phyloP scores from a whole-genome alignment of 2,329 filamentous ascomycete genomes.

The Aureobasidium sp. region DNA sequence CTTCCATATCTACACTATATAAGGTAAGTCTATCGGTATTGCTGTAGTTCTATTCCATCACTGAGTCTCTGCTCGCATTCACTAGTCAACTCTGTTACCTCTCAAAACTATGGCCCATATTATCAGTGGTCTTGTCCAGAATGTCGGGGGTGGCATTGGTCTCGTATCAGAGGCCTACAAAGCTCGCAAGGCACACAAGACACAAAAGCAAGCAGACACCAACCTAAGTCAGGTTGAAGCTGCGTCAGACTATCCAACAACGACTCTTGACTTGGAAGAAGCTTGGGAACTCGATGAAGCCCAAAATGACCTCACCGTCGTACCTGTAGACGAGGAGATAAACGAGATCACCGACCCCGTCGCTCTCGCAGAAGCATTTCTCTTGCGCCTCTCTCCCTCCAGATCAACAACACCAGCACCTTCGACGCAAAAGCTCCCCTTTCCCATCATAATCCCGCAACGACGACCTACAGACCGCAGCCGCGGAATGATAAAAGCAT shows the following conservation, averaged over 20 bases:
- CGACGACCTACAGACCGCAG: conserved; percentile 4
- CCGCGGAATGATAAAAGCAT: conserved; percentile 8
- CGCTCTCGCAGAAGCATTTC: conserved; percentile 29
- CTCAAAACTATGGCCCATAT: background rate
- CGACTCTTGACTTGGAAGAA: conserved; percentile 28
- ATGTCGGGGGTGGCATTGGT: conserved; percentile 31
- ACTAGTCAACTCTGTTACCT: background rate
- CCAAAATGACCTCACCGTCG: background rate
- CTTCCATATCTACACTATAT: no score
- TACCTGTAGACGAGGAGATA: no score
- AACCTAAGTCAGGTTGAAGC: conserved; percentile 23
- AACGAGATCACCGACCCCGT: conserved; percentile 23
- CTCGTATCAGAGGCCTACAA: conserved; percentile 33
- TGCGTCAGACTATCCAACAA: background rate
- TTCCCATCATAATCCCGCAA: background rate
- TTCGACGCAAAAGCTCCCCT: conserved; percentile 32
- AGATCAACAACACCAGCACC: background rate
- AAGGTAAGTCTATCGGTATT: no score
- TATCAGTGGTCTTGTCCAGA: conserved; percentile 20
- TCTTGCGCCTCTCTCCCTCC: conserved; percentile 13
- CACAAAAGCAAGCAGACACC: conserved; percentile 1
- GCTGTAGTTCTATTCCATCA: no score
- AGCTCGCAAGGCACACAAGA: conserved; percentile 30
- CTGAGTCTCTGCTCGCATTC: background rate
- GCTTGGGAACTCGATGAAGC: conserved; percentile 36